Conservation (phyloP, 495 filamentous ascomycete species). For the Coniosporium apollinis region DNA sequence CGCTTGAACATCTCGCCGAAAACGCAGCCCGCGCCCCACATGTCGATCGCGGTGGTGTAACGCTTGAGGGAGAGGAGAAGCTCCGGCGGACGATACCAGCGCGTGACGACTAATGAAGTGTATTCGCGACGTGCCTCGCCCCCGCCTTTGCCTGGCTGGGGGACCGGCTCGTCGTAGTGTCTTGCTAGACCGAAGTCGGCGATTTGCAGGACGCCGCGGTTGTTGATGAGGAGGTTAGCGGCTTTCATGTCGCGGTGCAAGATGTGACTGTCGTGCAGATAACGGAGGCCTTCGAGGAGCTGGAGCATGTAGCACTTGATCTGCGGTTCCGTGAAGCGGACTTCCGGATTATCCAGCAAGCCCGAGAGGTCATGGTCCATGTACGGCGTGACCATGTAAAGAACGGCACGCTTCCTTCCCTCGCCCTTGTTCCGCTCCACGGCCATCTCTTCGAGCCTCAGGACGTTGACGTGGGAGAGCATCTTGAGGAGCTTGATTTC, state of each 20-base stretch:
- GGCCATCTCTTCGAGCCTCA: constrained; percentile 88
- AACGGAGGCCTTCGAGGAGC: constrained; percentile 72
- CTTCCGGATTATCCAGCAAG: constrained; percentile 81
- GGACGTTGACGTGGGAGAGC: constrained; percentile 73
- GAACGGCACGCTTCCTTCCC: constrained; percentile 66
- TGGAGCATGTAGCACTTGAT: constrained; percentile 98
- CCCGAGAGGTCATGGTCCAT: constrained; percentile 98
- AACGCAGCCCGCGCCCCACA: constrained; percentile 96
- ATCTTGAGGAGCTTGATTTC: constrained; percentile 96
- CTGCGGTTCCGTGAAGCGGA: constrained; percentile 70
- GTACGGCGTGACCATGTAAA: constrained; percentile 98
- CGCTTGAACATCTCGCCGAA: constrained; percentile 97
- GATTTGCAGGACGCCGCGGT: constrained; percentile 84
- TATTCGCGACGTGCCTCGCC: constrained; percentile 82
- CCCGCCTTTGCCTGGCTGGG: constrained; percentile 60
- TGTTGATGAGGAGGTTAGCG: constrained; percentile 92
- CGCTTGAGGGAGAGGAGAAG: constrained; percentile 66
- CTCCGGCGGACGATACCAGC: constrained; percentile 96
- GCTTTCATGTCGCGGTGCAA: constrained; percentile 98
- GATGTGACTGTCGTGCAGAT: constrained; percentile 80
- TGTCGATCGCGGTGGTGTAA: constrained; percentile 92
- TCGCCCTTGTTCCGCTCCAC: constrained; percentile 61
- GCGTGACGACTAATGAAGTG: constrained; percentile 83
- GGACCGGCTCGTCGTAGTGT: constrained; percentile 77
- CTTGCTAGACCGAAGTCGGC: constrained; percentile 92